These are phyloP conservation scores for Eucalyptus coolabah DNA, from an alignment of 345 rosid genomes.

Conservation along the genomic window DNA sequence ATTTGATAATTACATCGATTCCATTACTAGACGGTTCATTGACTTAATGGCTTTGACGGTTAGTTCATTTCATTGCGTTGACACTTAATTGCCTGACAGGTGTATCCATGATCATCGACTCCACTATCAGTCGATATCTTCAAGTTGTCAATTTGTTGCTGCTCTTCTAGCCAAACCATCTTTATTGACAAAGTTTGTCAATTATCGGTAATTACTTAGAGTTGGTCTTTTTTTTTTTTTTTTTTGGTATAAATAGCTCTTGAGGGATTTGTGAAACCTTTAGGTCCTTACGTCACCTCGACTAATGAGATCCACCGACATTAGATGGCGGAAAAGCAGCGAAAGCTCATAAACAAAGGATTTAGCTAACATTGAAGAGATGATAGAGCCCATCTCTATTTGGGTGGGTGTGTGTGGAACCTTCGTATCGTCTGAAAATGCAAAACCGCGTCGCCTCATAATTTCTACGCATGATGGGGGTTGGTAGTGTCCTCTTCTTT, in stretches of 20 bases:
- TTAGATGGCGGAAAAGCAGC: background rate
- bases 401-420: background rate
- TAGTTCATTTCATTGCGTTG: background rate
- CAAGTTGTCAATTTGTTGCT: background rate
- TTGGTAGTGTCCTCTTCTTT: background rate
- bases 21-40: background rate
- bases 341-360: background rate
- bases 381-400: background rate
- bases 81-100: background rate
- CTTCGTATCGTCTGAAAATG: background rate
- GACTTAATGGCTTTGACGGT: rapidly evolving
- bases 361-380: background rate
- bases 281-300: background rate
- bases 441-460: background rate
- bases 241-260: rapidly evolving
- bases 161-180: background rate
- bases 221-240: background rate
- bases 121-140: background rate
- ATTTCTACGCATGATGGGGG: background rate
- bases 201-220: rapidly evolving
- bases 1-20: background rate
- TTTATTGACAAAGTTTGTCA: too few relatives aligned
- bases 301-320: background rate
- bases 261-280: background rate
- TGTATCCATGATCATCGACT: background rate